Evolutionary conservation across 169 alveolate species (phyloP).

Genomic region (Plasmodium vinckei): DNA sequence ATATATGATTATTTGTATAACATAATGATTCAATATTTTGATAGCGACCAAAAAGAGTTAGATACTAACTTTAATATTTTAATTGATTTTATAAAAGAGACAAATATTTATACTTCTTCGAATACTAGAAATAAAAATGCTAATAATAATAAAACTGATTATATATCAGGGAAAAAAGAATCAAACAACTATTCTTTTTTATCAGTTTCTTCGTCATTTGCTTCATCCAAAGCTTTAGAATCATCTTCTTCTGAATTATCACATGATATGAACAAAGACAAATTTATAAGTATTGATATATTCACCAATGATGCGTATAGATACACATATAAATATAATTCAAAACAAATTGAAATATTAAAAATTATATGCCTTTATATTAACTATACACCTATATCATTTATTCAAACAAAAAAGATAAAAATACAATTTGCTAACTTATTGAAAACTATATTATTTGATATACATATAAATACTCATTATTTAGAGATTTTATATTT

Average conservation of each 20-base stretch:
- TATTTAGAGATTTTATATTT: slow-evolving; percentile 43
- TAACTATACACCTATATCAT: slow-evolving; percentile 69
- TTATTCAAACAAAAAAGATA: slow-evolving; percentile 48
- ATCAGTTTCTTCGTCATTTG: neutral
- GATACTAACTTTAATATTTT: slow-evolving; percentile 25
- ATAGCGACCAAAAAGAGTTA: neutral
- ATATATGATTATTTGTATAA: slow-evolving; percentile 61
- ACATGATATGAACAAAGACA: slow-evolving; percentile 19
- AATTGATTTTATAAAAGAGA: slow-evolving; percentile 33
- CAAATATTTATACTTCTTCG: neutral
- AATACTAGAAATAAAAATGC: slow-evolving; percentile 7
- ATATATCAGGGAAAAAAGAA: neutral
- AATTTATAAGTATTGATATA: slow-evolving; percentile 32
- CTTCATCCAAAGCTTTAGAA: neutral
- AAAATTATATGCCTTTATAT: slow-evolving; percentile 57
- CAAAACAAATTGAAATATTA: slow-evolving; percentile 55
- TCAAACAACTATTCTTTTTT: neutral
- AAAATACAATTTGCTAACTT: slow-evolving; percentile 16
- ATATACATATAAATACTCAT: slow-evolving; percentile 36
- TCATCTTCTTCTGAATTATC: slow-evolving; percentile 38
- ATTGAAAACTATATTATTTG: slow-evolving; percentile 29
- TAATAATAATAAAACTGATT: neutral
- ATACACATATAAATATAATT: slow-evolving; percentile 37
- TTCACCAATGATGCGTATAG: neutral
- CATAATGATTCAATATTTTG: slow-evolving; percentile 35